Conservation (phyloP, 2,329 filamentous ascomycete genomes). For the Aspergillus oerlinghausenensis region DNA sequence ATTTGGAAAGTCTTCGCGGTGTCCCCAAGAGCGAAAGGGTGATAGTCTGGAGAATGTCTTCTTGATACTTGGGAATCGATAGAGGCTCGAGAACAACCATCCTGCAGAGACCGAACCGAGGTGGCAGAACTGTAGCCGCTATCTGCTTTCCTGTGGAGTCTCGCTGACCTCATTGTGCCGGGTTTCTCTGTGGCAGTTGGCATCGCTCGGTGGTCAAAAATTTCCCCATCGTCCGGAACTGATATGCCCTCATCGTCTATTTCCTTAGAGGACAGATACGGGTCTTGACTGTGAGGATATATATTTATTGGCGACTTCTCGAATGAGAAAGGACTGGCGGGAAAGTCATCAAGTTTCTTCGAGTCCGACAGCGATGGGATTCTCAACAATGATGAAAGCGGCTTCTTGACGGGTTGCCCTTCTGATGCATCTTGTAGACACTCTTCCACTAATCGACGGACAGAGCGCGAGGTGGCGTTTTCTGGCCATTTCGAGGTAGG, state of each 20-base stretch:
- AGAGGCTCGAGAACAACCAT: constrained; percentile 20
- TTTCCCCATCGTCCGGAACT: constrained; percentile 17
- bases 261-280: constrained; percentile 13
- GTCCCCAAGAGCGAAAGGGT: constrained; percentile 15
- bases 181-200: constrained; percentile 9
- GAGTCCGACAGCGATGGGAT: constrained; percentile 15
- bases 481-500: neutral
- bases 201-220: constrained; percentile 6
- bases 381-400: constrained; percentile 9
- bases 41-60: constrained; percentile 2
- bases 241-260: constrained; percentile 15
- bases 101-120: constrained; percentile 26
- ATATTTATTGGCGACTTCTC: constrained; percentile 27
- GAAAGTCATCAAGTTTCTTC: constrained; percentile 20
- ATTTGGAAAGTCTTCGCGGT: constrained; percentile 6
- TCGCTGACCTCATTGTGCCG: constrained; percentile 15
- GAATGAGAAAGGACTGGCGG: constrained; percentile 32
- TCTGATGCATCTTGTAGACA: constrained; percentile 9
- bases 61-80: constrained; percentile 24
- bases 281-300: constrained; percentile 2
- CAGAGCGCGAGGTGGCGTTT: neutral
- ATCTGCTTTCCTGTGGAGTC: constrained; percentile 30
- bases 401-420: neutral
- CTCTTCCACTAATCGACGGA: neutral
- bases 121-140: constrained; percentile 38